Base-by-base conservation (phyloP, 1,284 basidiomycete species). In the Pseudozyma pruni region DNA sequence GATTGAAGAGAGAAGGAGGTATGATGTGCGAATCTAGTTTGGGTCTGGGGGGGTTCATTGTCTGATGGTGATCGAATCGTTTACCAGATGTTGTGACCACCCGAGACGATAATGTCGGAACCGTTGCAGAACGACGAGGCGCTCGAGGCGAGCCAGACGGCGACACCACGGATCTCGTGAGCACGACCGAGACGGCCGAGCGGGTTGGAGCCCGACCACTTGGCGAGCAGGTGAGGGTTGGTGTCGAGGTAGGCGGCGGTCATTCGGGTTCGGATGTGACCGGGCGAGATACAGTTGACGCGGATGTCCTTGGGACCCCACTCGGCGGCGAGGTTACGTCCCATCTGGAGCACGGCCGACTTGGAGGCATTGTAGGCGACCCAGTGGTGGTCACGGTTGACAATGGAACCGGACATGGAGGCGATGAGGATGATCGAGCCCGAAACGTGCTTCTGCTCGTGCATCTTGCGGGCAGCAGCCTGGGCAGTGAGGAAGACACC, bases 391-490 rank as follows among this genome's bases (percentile, higher is more conserved):
- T 74, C 91, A 83, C 85, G 88, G 84, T 93, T 93, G 50, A 91
- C 91, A 71, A 93, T 89, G 49, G 88, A 89, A 16, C 91, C 92
- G 41, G 90, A 91, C 90, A 94, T 93, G 59, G 90, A 92, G 20
- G 90, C 92, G 72, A 93, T 89, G 67, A 92, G 83, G 68, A 92
- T 87, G 70, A 94, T 91, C 72, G 90, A 92, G 1, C 91, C 92
- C 14, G 86, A 85, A n/a, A 85, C 87, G 7, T 88, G 87, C 70
- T 89, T 90, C 27, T 88, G 86, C 17, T 81, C 84, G 63, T 77
- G 62, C 90, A 91, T 92, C 83, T 90, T 88, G 55, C 88, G 85
- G 8, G 90, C 91, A 10, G 89, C 91, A 0, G 90, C 90, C 79
- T 91, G 90, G 8, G 90, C 90, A 8, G 90, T 90, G 76, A 88